Evolutionary conservation across 73 alveolate species (phyloP).

Genomic region (Paramecium sonneborni): DNA sequence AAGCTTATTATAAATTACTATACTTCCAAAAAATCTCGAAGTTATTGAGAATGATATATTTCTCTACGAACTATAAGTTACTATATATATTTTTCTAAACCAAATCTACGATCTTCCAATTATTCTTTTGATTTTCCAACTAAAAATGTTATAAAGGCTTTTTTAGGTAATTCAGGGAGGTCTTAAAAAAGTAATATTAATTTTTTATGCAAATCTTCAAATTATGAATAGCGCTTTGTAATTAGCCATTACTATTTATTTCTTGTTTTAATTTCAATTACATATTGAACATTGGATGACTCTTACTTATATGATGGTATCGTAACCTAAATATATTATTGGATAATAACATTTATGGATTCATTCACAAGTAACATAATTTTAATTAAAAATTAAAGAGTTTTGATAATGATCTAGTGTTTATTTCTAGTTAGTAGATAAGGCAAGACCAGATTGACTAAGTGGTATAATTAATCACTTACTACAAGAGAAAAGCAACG

Average conservation of each 20-base stretch:
- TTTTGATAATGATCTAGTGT: conserved; percentile 57
- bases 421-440: conserved; percentile 61
- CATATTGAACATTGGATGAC: conserved; percentile 8
- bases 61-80: conserved; percentile 43
- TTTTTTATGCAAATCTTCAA: conserved; percentile 61
- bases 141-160: conserved; percentile 45
- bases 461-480: conserved; percentile 62
- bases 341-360: not conserved
- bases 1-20: not conserved
- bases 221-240: conserved; percentile 58
- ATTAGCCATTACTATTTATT: conserved; percentile 44
- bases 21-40: conserved; percentile 52
- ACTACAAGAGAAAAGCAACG: conserved; percentile 63
- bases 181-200: conserved; percentile 23
- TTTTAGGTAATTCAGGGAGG: conserved; percentile 53
- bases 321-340: not conserved
- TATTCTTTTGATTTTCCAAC: conserved; percentile 49
- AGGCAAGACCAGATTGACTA: conserved; percentile 67
- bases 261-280: conserved; percentile 39
- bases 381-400: not conserved
- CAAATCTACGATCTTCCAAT: conserved; percentile 54
- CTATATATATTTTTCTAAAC: conserved; percentile 48
- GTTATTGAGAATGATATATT: conserved; percentile 47
- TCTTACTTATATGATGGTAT: conserved; percentile 13
- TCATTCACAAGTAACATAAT: conserved; percentile 18